These are phyloP conservation scores for Saururus chinensis DNA, from an alignment of 164 flowering plant genomes.

Conservation along the genomic window DNA sequence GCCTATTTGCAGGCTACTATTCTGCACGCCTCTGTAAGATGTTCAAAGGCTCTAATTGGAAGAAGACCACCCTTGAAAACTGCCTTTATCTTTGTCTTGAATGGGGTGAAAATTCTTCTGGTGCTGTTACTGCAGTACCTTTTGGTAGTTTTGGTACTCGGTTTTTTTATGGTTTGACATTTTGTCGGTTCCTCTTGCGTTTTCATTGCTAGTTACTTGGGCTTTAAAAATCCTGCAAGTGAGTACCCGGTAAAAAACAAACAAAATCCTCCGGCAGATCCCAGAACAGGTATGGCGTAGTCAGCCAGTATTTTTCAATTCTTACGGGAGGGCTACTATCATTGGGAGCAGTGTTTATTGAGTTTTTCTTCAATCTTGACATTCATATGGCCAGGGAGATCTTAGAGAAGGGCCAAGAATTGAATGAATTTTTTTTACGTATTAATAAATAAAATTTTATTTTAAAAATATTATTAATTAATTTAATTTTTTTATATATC, in stretches of 20 bases:
- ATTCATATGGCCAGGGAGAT: constrained; percentile 57
- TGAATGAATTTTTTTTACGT: no score
- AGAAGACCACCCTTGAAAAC: constrained; percentile 27
- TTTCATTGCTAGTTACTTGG: constrained; percentile 31
- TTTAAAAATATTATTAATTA: no score
- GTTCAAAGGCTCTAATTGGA: constrained; percentile 37
- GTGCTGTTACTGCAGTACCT: constrained; percentile 39
- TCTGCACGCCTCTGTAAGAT: constrained; percentile 29
- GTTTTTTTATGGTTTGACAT: constrained; percentile 35
- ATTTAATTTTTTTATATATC: no score
- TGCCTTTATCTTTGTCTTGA: constrained; percentile 28
- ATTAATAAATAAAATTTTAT: no score
- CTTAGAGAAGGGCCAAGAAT: no score
- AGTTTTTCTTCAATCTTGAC: constrained; percentile 55
- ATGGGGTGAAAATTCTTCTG: constrained; percentile 38
- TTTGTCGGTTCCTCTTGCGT: constrained; percentile 34
- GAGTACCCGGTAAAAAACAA: constrained; percentile 50
- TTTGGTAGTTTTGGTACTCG: constrained; percentile 32
- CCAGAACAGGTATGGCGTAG: constrained; percentile 57
- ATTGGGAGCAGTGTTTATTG: constrained; percentile 51
- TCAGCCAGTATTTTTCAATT: constrained; percentile 41
- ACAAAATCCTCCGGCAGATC: constrained; percentile 46
- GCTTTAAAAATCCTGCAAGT: constrained; percentile 28
- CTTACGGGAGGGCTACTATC: constrained; percentile 51
- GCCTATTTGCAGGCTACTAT: constrained; percentile 31